Evolutionary conservation across 2,329 filamentous ascomycete species (phyloP).

Genomic region (Aspergillus vadensis): DNA sequence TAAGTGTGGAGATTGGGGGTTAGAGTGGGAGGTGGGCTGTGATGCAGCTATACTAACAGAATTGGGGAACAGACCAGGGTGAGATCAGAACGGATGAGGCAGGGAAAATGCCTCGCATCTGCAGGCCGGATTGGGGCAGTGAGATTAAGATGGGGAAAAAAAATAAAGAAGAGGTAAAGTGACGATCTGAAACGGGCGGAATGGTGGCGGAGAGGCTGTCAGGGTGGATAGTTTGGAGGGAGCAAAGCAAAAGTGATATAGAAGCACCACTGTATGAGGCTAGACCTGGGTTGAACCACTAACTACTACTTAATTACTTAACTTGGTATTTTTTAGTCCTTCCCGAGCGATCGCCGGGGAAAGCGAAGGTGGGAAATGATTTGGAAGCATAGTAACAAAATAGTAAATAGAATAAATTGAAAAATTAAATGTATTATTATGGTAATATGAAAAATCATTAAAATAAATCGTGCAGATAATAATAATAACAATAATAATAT

Average conservation of each 20-base stretch:
- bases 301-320: neutral
- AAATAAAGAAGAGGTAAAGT: constrained; percentile 7
- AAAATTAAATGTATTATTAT: neutral
- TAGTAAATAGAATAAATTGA: neutral
- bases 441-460: neutral
- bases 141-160: constrained; percentile 11
- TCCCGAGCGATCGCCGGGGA: constrained; percentile 9
- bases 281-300: neutral
- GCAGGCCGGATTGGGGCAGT: constrained; percentile 16
- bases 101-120: constrained; percentile 18
- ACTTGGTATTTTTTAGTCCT: neutral
- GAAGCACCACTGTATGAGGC: constrained; percentile 4
- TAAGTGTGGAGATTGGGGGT: constrained; percentile 21
- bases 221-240: neutral
- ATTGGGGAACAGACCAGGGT: constrained; percentile 17
- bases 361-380: neutral
- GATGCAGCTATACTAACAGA: constrained; percentile 18
- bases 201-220: constrained; percentile 6
- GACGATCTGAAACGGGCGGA: constrained; percentile 17
- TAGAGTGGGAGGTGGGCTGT: constrained; percentile 22
- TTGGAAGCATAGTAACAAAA: neutral
- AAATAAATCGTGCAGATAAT: neutral
- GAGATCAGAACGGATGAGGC: constrained; percentile 17
- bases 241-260: constrained; percentile 7
- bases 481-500: constrained; percentile 9